Percentiles rank a stretch among this genome's conserved stretches.
Evolutionary conservation across 352 stramenopile species (phyloP).

Genomic region (Blastocystis sp.): DNA sequence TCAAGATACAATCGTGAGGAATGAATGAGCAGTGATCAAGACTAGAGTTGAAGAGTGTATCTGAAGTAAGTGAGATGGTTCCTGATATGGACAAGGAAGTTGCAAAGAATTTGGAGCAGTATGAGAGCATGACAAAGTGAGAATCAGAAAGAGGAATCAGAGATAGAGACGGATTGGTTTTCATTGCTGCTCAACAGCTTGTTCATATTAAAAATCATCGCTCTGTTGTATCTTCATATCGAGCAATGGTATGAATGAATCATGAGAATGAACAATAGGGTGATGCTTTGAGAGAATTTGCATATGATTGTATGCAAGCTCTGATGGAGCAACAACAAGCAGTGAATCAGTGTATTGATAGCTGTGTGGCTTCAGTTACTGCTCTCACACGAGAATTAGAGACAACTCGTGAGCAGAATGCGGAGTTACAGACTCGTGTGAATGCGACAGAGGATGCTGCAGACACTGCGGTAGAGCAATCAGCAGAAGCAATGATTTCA

Average conservation of each 20-base stretch:
- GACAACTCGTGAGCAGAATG: neutral
- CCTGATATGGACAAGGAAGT: neutral
- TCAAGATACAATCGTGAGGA: neutral
- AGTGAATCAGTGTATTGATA: slow-evolving; percentile 30
- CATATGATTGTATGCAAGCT: neutral
- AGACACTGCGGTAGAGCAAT: slow-evolving; percentile 14
- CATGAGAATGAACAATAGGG: neutral
- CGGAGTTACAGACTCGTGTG: neutral
- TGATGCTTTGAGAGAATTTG: slow-evolving; percentile 15
- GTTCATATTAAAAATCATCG: slow-evolving; percentile 31
- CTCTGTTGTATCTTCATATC: slow-evolving; percentile 7
- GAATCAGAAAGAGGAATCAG: neutral
- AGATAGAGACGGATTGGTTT: slow-evolving; percentile 27
- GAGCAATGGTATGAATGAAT: neutral
- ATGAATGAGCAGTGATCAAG: neutral
- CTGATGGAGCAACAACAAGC: slow-evolving; percentile 47
- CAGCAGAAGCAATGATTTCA: neutral
- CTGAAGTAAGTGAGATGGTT: neutral
- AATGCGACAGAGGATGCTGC: slow-evolving; percentile 21
- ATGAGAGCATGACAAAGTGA: slow-evolving; percentile 34
- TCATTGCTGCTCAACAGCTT: slow-evolving; percentile 40
- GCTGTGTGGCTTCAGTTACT: neutral
- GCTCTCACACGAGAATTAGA: neutral
- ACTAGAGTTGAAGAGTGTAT: slow-evolving; percentile 13
- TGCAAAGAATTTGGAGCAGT: slow-evolving; percentile 20